Conservation (phyloP, 2,329 filamentous ascomycete species). For the Colletotrichum lini region DNA sequence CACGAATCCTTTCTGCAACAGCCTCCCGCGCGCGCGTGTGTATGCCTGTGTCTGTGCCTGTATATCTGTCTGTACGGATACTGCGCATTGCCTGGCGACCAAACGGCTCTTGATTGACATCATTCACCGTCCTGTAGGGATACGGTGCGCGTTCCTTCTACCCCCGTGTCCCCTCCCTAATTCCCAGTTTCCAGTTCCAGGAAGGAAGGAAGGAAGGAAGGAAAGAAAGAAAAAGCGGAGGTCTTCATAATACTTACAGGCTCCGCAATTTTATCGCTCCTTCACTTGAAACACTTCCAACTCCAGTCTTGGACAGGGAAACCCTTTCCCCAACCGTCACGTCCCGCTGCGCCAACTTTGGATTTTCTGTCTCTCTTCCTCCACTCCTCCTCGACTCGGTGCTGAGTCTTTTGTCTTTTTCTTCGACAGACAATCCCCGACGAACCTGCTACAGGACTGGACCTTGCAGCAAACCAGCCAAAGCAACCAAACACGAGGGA, state of each 20-base stretch:
- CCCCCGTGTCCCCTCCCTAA: not conserved
- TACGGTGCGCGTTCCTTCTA: conserved; percentile 29
- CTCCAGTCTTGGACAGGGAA: conserved; percentile 40
- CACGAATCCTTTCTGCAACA: not conserved
- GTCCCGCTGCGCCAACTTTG: conserved; percentile 28
- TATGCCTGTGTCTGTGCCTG: too few relatives aligned
- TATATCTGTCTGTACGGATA: too few relatives aligned
- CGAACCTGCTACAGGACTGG: conserved; percentile 11
- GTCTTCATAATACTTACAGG: conserved; percentile 38
- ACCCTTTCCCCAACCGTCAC: conserved; percentile 28
- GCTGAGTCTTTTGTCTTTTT: not conserved
- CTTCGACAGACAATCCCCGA: conserved; percentile 38
- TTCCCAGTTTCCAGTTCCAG: not conserved
- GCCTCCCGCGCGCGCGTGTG: too few relatives aligned
- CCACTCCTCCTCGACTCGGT: not conserved
- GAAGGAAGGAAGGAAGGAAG: not conserved
- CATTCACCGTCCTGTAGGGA: conserved; percentile 27
- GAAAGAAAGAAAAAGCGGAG: conserved; percentile 21
- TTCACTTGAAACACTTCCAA: conserved; percentile 40
- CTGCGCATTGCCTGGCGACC: conserved; percentile 22
- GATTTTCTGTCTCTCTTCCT: conserved; percentile 23
- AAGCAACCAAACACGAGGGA: not conserved
- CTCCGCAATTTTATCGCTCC: conserved; percentile 38
- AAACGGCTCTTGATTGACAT: conserved; percentile 34
- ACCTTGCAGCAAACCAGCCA: conserved; percentile 13